These are phyloP conservation scores for Phlegmacium glaucopus DNA, from an alignment of 768 basidiomycete genomes.

Conservation along the genomic window DNA sequence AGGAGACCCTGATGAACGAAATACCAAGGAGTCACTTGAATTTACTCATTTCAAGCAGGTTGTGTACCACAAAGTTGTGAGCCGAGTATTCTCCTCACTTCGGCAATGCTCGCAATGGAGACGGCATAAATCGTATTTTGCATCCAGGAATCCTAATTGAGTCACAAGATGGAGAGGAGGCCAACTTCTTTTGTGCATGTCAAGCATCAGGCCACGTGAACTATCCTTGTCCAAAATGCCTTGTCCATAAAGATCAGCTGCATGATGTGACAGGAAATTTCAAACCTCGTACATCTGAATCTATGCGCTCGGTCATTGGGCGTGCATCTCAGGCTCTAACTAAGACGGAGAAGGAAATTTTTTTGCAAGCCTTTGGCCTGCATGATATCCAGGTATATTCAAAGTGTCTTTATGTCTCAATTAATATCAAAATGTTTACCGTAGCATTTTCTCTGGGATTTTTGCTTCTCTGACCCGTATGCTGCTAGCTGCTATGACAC, in stretches of 20 bases:
- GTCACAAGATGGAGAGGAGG: constrained; percentile 29
- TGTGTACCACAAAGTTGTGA: constrained; percentile 25
- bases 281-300: constrained; percentile 12
- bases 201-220: constrained; percentile 18
- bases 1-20: constrained; percentile 15
- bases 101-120: constrained; percentile 18
- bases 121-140: constrained; percentile 16
- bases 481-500: constrained; percentile 22
- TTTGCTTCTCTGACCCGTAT: constrained; percentile 21
- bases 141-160: constrained; percentile 25
- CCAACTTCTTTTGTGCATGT: constrained; percentile 20
- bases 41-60: constrained; percentile 25
- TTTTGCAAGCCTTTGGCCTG: constrained; percentile 16
- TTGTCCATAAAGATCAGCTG: constrained; percentile 20
- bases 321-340: constrained; percentile 6
- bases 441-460: constrained; percentile 27
- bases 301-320: constrained; percentile 16
- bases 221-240: constrained; percentile 28
- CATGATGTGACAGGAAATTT: constrained; percentile 13
- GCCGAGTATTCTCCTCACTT: constrained; percentile 16
- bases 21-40: constrained; percentile 14
- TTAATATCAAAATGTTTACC: background rate
- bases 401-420: too few relatives aligned
- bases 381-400: constrained; percentile 19
- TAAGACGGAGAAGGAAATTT: constrained; percentile 12